phyloP scores from a whole-genome alignment of 768 basidiomycete species.

The Agaricus subrufescens region DNA sequence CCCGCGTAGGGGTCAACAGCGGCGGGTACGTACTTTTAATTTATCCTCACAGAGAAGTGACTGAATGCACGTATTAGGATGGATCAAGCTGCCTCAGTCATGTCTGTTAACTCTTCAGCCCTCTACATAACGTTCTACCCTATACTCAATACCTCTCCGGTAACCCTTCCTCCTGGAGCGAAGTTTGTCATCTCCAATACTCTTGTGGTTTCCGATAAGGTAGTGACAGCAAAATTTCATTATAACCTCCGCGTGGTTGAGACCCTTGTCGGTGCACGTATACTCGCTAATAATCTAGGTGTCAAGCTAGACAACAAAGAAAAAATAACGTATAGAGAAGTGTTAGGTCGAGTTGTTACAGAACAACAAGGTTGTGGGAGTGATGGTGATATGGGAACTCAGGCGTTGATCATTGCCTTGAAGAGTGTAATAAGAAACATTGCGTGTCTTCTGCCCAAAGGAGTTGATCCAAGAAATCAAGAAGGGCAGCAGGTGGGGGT shows the following conservation, averaged over 20 bases:
- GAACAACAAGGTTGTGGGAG: slow-evolving; percentile 43
- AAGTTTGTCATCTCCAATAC: slow-evolving; percentile 82
- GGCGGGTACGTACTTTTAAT: slow-evolving; percentile 50
- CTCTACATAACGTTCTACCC: slow-evolving; percentile 85
- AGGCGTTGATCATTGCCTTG: slow-evolving; percentile 42
- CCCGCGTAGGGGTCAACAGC: slow-evolving; percentile 74
- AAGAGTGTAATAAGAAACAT: slow-evolving; percentile 42
- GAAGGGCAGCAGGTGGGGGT: slow-evolving; percentile 52
- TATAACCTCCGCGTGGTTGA: slow-evolving; percentile 95
- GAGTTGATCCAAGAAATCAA: slow-evolving; percentile 12
- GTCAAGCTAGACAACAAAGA: slow-evolving; percentile 29
- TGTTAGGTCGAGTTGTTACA: slow-evolving; percentile 52
- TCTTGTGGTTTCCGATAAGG: slow-evolving; percentile 78
- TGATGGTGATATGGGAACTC: slow-evolving; percentile 40
- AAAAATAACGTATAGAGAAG: slow-evolving; percentile 57
- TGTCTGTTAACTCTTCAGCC: slow-evolving; percentile 64
- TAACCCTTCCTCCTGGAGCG: slow-evolving; percentile 52
- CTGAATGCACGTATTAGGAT: slow-evolving; percentile 40
- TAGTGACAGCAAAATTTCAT: slow-evolving; percentile 63
- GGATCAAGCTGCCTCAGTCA: slow-evolving; percentile 89
- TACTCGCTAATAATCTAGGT: slow-evolving; percentile 60
- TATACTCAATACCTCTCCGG: slow-evolving; percentile 56
- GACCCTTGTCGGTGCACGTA: slow-evolving; percentile 72
- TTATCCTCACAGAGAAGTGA: slow-evolving; percentile 8
- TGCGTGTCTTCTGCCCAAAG: slow-evolving; percentile 45